A percentile compares a stretch with the other conserved stretches of the same genome.
phyloP scores from a whole-genome alignment of 2,329 filamentous ascomycete species.

The Penicillium sp. region DNA sequence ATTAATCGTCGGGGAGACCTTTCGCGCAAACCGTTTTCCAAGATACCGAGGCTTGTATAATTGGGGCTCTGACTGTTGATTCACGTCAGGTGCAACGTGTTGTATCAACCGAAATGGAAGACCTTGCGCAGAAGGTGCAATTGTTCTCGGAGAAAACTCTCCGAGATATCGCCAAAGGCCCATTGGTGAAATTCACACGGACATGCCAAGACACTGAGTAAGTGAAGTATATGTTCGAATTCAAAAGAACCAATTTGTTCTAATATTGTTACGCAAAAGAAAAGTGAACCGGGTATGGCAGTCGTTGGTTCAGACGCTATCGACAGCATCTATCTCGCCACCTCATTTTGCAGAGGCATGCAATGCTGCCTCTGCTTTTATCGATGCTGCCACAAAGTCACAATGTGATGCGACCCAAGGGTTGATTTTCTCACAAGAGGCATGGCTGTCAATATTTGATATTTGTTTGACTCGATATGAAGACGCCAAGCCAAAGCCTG shows the following conservation, averaged over 20 bases:
- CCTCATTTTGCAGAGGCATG: constrained; percentile 45
- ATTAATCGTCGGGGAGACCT: constrained; percentile 12
- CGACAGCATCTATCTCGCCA: constrained; percentile 38
- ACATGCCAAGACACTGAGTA: constrained; percentile 36
- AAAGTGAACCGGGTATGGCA: constrained; percentile 40
- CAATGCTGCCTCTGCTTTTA: constrained; percentile 47
- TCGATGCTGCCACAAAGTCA: constrained; percentile 41
- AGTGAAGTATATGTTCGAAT: constrained; percentile 14
- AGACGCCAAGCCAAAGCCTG: constrained; percentile 45
- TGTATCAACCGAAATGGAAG: constrained; percentile 29
- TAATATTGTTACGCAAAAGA: constrained; percentile 22
- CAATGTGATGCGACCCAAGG: constrained; percentile 31
- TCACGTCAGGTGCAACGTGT: constrained; percentile 15
- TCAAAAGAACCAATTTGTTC: background rate
- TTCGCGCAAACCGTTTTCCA: constrained; percentile 3
- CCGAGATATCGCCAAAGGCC: constrained; percentile 36
- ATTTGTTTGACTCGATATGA: constrained; percentile 44
- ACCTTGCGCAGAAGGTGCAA: constrained; percentile 37
- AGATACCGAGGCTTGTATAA: constrained; percentile 16
- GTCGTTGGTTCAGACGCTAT: constrained; percentile 44
- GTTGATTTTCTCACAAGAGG: constrained; percentile 35
- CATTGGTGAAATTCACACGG: constrained; percentile 35
- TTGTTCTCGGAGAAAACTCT: constrained; percentile 37
- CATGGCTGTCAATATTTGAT: constrained; percentile 44
- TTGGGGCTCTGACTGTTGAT: constrained; percentile 23